Evolutionary conservation across 2,329 filamentous ascomycete species (phyloP).

Genomic region (Paraconiothyrium brasiliense): DNA sequence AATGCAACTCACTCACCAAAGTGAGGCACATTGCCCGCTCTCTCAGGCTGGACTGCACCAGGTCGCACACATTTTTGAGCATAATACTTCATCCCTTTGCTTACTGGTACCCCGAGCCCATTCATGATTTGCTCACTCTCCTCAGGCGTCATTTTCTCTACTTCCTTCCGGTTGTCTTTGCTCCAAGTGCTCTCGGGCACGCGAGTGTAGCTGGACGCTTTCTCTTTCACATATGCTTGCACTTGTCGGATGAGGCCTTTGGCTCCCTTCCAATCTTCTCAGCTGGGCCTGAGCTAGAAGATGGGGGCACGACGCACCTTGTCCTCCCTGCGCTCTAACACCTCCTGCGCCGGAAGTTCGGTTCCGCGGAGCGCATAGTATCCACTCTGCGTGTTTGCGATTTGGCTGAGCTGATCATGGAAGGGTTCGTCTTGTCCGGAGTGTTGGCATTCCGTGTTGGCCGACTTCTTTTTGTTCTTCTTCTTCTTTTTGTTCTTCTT

Average conservation of each 20-base stretch:
- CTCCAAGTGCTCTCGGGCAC: slow-evolving; percentile 8
- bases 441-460: not conserved
- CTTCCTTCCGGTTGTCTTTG: slow-evolving; percentile 3
- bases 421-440: slow-evolving; percentile 13
- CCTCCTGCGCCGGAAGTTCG: slow-evolving; percentile 3
- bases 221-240: slow-evolving; percentile 18
- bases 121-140: slow-evolving; percentile 2
- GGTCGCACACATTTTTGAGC: not conserved
- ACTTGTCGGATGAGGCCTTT: slow-evolving; percentile 15
- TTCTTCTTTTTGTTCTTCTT: slow-evolving; percentile 40
- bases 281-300: not conserved
- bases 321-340: slow-evolving; percentile 8
- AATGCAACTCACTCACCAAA: not conserved
- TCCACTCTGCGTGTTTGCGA: slow-evolving; percentile 9
- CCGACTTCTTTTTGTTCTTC: slow-evolving; percentile 52
- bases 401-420: slow-evolving; percentile 16
- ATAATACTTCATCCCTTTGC: not conserved
- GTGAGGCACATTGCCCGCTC: not conserved
- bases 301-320: slow-evolving; percentile 9
- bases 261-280: slow-evolving; percentile 4
- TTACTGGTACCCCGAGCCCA: not conserved
- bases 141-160: not conserved
- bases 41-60: not conserved
- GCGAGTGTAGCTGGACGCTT: slow-evolving; percentile 10
- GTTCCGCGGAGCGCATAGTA: slow-evolving; percentile 8